phyloP scores from a whole-genome alignment of 306 rosid genomes.

The Phaseolus lunatus region DNA sequence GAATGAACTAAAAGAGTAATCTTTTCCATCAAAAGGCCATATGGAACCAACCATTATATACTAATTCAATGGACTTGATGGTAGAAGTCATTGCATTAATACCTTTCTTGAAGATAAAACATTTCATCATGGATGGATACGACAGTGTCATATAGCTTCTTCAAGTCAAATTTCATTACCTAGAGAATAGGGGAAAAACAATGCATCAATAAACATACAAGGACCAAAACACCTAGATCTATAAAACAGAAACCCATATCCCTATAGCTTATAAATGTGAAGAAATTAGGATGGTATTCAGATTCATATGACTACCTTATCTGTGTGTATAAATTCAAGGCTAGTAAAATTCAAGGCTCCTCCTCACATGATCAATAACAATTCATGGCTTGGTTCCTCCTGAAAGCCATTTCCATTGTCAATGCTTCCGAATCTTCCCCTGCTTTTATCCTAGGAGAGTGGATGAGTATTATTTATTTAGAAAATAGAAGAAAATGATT shows the following conservation, averaged over 20 bases:
- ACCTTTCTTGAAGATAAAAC: conserved; percentile 98
- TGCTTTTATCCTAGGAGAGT: too few species aligned
- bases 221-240: conserved; percentile 17
- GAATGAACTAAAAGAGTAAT: conserved; percentile 7
- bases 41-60: not conserved
- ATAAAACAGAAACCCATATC: not conserved
- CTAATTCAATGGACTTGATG: not conserved
- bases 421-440: too few species aligned
- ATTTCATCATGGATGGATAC: conserved; percentile 88
- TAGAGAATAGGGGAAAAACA: conserved; percentile 47
- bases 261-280: conserved; percentile 8
- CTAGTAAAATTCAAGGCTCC: too few species aligned
- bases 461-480: too few species aligned
- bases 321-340: too few species aligned
- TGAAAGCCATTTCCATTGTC: too few species aligned
- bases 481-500: too few species aligned
- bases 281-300: conserved; percentile 5
- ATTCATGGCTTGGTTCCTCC: too few species aligned
- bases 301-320: not conserved
- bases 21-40: conserved; percentile 28
- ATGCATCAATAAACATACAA: conserved; percentile 26
- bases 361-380: too few species aligned
- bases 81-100: conserved; percentile 25
- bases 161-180: conserved; percentile 89
- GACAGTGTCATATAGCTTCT: conserved; percentile 73